Evolutionary conservation across 2,329 filamentous ascomycete species (phyloP), one percentile per base, ranked within the genome.

Genomic region (Colletotrichum incanum): DNA sequence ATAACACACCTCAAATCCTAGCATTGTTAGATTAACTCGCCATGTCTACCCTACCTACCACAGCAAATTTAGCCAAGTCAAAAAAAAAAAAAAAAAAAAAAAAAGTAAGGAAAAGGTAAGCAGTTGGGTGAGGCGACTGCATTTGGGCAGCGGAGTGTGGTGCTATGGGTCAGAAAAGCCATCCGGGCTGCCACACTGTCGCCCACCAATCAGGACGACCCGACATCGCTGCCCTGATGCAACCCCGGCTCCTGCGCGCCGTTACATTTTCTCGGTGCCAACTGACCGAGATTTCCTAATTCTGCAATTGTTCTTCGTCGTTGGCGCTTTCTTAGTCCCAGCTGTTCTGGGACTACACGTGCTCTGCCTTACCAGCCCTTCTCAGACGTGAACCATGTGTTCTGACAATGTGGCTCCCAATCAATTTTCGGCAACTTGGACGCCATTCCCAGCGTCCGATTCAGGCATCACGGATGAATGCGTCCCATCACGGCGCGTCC

Each of bases 401-500:
- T 34, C 37, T 45, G 23, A 49, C 18, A 63, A 39, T 43, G 50
- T 47, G 61, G 67, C 43, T 66, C 61, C 49, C 50, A 71, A 71
- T 61, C 28, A 61, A 63, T 26, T 23, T 52, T 28, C 28, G 28
- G 31, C 61, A 43, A 49, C 47, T 9, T 50, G 23, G 43, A n/a
- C 7, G 59, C 54, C 41, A 41, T 60, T 37, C 55, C 47, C 50
- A 56, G 39, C 28, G 16, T 61, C 71, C 55, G 5, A 66, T 70
- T 71, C 67, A 70, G 71, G 71, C 67, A 61, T 49, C 56, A 47
- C 60, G 71, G 66, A 71, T 70, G 66, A 70, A 73, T 70, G 55
- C 56, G 12, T 31, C 61, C 67, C 67, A 61, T 45, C 71, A 56
- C 26, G 41, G 71, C 61, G 60, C 55, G 52, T 14, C 47, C 45